phyloP scores from a whole-genome alignment of 768 basidiomycete genomes.

The Thelephora ganbajun region DNA sequence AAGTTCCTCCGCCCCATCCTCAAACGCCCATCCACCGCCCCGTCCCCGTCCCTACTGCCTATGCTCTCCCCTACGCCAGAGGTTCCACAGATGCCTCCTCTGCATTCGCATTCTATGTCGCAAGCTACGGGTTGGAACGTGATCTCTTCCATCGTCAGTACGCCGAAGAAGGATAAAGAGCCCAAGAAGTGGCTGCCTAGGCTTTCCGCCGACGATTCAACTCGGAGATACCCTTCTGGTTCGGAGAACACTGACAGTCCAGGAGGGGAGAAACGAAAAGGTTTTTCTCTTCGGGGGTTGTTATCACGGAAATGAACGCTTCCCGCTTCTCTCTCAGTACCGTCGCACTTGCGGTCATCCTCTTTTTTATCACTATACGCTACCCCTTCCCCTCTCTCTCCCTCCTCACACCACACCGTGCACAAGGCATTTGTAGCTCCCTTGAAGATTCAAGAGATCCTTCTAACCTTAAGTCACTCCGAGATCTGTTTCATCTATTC shows the following conservation, averaged over 20 bases:
- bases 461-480: background rate
- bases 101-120: no score
- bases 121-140: no score
- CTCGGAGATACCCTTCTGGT: conserved; percentile 1
- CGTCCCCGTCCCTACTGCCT: background rate
- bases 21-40: background rate
- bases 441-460: background rate
- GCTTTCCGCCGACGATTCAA: conserved; percentile 1
- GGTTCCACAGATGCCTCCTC: no score
- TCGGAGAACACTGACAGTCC: conserved; percentile 8
- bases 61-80: no score
- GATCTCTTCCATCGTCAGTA: no score
- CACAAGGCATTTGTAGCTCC: background rate
- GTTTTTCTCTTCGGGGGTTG: conserved; percentile 28
- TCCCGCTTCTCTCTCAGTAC: background rate
- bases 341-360: background rate
- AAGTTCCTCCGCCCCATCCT: no score
- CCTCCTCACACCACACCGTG: background rate
- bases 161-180: no score
- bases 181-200: no score
- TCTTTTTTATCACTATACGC: conserved; percentile 8
- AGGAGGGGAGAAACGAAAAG: conserved; percentile 19
- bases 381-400: background rate
- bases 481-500: no score
- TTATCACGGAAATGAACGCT: conserved; percentile 21